Evolutionary conservation across 2,329 filamentous ascomycete species (phyloP).

Genomic region (Pseudocercospora cruenta): DNA sequence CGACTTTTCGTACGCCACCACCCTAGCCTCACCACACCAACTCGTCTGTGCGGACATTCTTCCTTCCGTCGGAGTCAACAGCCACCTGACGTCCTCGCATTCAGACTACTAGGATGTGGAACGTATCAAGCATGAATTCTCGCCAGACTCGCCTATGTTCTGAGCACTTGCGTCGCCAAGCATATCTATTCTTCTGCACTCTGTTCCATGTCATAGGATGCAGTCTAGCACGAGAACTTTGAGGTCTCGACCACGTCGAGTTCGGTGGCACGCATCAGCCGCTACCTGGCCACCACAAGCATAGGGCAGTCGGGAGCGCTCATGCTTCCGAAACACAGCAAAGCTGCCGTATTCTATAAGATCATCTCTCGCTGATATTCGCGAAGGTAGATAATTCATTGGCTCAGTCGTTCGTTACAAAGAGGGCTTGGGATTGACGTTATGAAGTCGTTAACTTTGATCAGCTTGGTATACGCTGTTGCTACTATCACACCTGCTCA

Average conservation of each 20-base stretch:
- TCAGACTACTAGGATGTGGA: background rate
- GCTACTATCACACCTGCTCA: constrained; percentile 6
- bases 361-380: background rate
- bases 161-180: background rate
- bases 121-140: background rate
- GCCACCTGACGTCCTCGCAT: background rate
- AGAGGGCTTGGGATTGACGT: background rate
- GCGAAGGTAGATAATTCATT: background rate
- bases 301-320: background rate
- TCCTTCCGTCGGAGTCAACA: background rate
- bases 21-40: background rate
- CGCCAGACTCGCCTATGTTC: background rate
- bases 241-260: background rate
- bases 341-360: background rate
- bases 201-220: background rate
- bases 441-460: constrained; percentile 14
- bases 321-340: background rate
- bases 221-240: background rate
- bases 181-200: background rate
- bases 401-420: background rate
- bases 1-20: background rate
- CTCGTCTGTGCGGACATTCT: background rate
- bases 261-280: background rate
- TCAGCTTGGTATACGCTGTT: constrained; percentile 8
- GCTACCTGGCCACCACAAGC: background rate